phyloP scores from a whole-genome alignment of 2,329 filamentous ascomycete genomes.

The Colletotrichum sidae region DNA sequence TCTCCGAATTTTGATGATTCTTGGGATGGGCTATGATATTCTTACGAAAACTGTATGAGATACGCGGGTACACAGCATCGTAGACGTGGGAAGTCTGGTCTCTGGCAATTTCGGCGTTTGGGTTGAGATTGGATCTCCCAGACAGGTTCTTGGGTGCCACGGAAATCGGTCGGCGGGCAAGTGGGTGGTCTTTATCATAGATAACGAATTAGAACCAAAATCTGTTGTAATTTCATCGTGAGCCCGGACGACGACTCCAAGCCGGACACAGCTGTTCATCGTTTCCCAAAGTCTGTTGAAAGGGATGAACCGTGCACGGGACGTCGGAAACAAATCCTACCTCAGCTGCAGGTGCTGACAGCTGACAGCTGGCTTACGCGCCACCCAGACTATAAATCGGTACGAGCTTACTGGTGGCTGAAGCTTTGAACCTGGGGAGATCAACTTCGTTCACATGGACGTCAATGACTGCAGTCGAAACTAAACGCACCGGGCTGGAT shows the following conservation, averaged over 20 bases:
- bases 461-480: not conserved
- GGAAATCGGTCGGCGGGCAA: conserved; percentile 19
- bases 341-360: too few species aligned
- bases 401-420: conserved; percentile 14
- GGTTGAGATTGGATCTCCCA: conserved; percentile 26
- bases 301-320: too few species aligned
- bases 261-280: too few species aligned
- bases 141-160: conserved; percentile 32
- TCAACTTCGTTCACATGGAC: conserved; percentile 7
- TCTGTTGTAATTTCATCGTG: too few species aligned
- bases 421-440: conserved; percentile 22
- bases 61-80: conserved; percentile 21
- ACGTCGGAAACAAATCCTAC: too few species aligned
- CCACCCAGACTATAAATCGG: conserved; percentile 19
- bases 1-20: conserved; percentile 21
- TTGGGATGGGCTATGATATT: conserved; percentile 25
- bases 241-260: too few species aligned
- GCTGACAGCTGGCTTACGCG: too few species aligned
- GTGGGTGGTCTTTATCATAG: conserved; percentile 13
- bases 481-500: not conserved
- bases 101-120: conserved; percentile 32
- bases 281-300: too few species aligned
- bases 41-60: conserved; percentile 34
- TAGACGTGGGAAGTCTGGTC: conserved; percentile 29
- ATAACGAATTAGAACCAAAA: not conserved